Evolutionary conservation across 176 grass and related monocot genomes (phyloP), one percentile per base, ranked within the genome.

Genomic region (Phoenix roebelenii): DNA sequence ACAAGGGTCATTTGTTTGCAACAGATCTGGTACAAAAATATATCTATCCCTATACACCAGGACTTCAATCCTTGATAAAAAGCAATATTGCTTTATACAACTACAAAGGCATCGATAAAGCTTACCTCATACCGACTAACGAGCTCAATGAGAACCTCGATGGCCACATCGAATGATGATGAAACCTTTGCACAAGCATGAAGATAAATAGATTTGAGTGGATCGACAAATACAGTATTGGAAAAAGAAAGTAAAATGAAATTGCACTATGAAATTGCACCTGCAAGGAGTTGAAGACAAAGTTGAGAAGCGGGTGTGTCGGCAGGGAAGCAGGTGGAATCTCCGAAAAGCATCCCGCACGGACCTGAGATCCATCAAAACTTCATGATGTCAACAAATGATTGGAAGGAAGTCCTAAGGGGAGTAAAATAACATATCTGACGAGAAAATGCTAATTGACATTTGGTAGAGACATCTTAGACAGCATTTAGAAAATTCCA

Each of bases 261-360:
- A 52, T 28, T 28, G 25, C 23, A 32, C 6, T 9, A 57, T 58
- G 54, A 68, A 73, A 70, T 64, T 50, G 69, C 51, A 98, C 87
- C 84, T 92, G 87, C 65, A 98, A 79, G n/a, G 93, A 98, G 54
- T 92, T 98, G 73, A 89, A 89, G 5, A 86, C 81, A 59, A 89
- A 85, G 23, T 75, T 79, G 61, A 98, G 87, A 80, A 98, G 87
- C 5, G 84, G 93, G 48, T 89, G 87, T 29, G 69, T 60, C 4
- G 79, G 53, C 19, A 88, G 58, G 4, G 74, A 64, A 3, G 80
- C 48, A 7, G 84, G 64, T 16, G 79, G 66, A 17, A 75, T 85
- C 66, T 80, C 87, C 7, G 76, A 83, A 83, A 97, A 98, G 79
- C 84, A 98, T 24, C 82, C 84, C 69, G 58, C 76, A 7, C 82